Conservation (phyloP, 2,329 filamentous ascomycete species). For the Decorospora gaudefroyi region DNA sequence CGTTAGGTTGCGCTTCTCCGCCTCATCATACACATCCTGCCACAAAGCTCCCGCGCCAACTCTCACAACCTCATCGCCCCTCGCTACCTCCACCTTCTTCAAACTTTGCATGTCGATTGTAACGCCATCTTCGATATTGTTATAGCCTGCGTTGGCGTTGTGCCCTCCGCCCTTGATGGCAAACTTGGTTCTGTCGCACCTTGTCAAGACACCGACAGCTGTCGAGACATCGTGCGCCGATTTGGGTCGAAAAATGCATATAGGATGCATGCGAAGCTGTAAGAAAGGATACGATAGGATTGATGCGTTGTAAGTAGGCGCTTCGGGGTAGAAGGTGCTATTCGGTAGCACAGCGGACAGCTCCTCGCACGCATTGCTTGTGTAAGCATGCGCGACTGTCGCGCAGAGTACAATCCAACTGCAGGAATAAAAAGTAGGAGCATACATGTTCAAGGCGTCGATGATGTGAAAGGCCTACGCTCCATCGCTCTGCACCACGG, state of each 20-base stretch:
- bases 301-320: constrained; percentile 27
- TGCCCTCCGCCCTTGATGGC: constrained; percentile 35
- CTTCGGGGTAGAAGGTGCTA: constrained; percentile 24
- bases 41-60: constrained; percentile 40
- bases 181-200: constrained; percentile 22
- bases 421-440: constrained; percentile 5
- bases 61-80: constrained; percentile 19
- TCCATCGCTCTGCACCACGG: no score
- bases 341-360: constrained; percentile 21
- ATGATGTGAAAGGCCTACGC: no score
- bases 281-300: constrained; percentile 32
- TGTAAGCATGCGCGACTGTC: neutral
- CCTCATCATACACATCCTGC: constrained; percentile 43
- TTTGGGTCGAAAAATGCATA: constrained; percentile 28
- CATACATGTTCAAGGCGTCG: constrained; percentile 11
- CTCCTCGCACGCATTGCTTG: constrained; percentile 14
- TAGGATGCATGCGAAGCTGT: constrained; percentile 25
- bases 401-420: constrained; percentile 1
- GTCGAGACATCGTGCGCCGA: constrained; percentile 25
- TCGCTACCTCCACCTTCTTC: constrained; percentile 23
- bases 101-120: constrained; percentile 40
- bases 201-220: constrained; percentile 17
- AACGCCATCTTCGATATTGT: constrained; percentile 38
- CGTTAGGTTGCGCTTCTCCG: constrained; percentile 23
- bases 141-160: constrained; percentile 32